These are phyloP conservation scores for Inga leiocalycina DNA, from an alignment of 306 rosid species.

Conservation along the genomic window DNA sequence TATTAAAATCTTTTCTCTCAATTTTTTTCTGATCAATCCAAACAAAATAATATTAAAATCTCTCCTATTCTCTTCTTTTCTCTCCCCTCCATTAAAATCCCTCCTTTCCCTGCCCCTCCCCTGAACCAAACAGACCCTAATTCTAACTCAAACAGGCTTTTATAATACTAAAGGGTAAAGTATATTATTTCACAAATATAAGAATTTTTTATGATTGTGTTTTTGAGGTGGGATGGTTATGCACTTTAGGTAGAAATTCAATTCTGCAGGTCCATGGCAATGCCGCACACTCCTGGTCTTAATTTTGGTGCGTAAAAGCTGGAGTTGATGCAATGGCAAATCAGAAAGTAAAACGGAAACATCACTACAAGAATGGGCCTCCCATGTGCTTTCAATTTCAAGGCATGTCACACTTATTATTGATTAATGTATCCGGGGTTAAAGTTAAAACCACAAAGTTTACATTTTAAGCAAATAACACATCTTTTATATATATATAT, in stretches of 20 bases:
- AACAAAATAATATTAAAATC: too few species aligned
- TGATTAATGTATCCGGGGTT: not conserved
- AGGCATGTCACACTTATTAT: not conserved
- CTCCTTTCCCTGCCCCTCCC: too few species aligned
- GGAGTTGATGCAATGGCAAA: not conserved
- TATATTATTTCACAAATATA: too few species aligned
- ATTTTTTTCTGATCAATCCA: too few species aligned
- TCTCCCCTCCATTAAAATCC: too few species aligned
- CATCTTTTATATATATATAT: not conserved
- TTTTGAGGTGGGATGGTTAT: too few species aligned
- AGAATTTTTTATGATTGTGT: not conserved
- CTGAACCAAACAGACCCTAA: too few species aligned
- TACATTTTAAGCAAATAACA: not conserved
- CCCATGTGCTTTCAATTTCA: not conserved
- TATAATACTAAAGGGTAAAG: too few species aligned
- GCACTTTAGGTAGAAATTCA: not conserved
- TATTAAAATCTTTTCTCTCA: too few species aligned
- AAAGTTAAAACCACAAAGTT: not conserved
- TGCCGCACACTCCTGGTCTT: not conserved
- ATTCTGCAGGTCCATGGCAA: not conserved
- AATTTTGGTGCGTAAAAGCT: not conserved
- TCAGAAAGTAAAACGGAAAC: not conserved
- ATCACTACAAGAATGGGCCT: not conserved
- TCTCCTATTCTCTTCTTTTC: fast-evolving
- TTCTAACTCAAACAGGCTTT: too few species aligned